These are phyloP conservation scores for Umbelopsis ramanniana DNA, from an alignment of 192 early-diverging fungal species.

Conservation along the genomic window DNA sequence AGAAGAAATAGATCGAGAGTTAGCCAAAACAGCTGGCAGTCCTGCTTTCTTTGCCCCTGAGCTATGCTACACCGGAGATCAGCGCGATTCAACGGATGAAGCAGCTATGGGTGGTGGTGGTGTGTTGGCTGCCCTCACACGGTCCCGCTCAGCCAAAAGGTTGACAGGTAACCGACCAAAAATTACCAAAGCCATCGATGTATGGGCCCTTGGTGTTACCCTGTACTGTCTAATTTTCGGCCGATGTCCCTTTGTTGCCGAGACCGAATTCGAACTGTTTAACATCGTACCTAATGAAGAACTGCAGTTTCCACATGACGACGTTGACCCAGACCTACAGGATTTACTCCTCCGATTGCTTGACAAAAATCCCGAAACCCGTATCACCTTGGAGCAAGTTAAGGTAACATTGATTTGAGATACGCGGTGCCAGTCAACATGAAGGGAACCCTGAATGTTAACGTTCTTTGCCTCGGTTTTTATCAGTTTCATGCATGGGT, in stretches of 20 bases:
- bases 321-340: slow-evolving; percentile 57
- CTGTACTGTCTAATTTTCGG: slow-evolving; percentile 96
- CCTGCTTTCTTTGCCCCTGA: slow-evolving; percentile 99
- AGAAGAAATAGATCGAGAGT: slow-evolving; percentile 75
- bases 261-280: slow-evolving; percentile 97
- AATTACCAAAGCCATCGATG: slow-evolving; percentile 90
- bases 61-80: slow-evolving; percentile 76
- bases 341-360: slow-evolving; percentile 79
- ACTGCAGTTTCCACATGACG: slow-evolving; percentile 55
- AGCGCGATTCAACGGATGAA: slow-evolving; percentile 14
- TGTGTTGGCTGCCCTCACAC: background rate
- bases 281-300: slow-evolving; percentile 83
- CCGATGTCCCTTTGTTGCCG: slow-evolving; percentile 89
- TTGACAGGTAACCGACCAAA: slow-evolving; percentile 43
- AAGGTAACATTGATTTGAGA: slow-evolving; percentile 53
- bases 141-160: background rate
- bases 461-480: background rate
- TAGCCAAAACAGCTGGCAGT: slow-evolving; percentile 94
- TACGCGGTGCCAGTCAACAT: background rate
- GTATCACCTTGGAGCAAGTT: slow-evolving; percentile 89
- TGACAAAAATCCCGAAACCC: slow-evolving; percentile 87
- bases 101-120: background rate
- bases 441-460: background rate
- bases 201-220: slow-evolving; percentile 98
- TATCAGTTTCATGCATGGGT: slow-evolving; percentile 84